Evolutionary conservation across 495 filamentous ascomycete genomes (phyloP), one percentile per base, ranked within the genome.

Genomic region (Bathelium albidoporum): DNA sequence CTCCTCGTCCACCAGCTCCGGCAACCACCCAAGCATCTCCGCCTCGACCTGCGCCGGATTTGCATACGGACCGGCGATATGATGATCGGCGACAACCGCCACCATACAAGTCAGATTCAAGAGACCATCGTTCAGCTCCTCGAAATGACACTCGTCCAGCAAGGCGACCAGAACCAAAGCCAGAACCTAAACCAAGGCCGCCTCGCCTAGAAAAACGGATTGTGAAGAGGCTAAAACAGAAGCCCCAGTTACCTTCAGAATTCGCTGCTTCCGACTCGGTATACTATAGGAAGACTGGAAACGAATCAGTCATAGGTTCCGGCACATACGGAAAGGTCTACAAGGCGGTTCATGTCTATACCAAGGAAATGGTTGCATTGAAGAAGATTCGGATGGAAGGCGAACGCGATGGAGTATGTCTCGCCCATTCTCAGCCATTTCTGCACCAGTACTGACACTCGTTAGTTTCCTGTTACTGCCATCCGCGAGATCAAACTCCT

Each of bases 291-390:
- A 96, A 95, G 70, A 91, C 92, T 0, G 92, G 92, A 3, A 95
- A 97, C 69, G 91, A 95, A 72, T 96, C 91, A 9, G 90, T 97
- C 1, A 86, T 97, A 11, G 92, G 92, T 32, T 94, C 91, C 44
- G 92, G 92, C 29, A 96, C 89, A 1, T 96, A 94, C 71, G 94
- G 93, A 44, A 97, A 99, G 72, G 94, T 99, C 7, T 99, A 97
- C 79, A 97, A 97, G 71, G 94, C 87, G n/a, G 81, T 93, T 18
- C 91, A 99, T 73, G 91, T 96, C 16, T 95, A 95, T 67, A 99
- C 92, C 10, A 87, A 91, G 68, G 84, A 85, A 32, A 84, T 90
- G 64, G 95, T 97, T 43, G 95, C 95, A 7, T 76, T 99, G 61
- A 99, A 99, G 77, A 88, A 90, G 76, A 86, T 97, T 75, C 80